These are phyloP conservation scores for Metschnikowia gruessii DNA, from an alignment of 805 yeast species.

Conservation along the genomic window DNA sequence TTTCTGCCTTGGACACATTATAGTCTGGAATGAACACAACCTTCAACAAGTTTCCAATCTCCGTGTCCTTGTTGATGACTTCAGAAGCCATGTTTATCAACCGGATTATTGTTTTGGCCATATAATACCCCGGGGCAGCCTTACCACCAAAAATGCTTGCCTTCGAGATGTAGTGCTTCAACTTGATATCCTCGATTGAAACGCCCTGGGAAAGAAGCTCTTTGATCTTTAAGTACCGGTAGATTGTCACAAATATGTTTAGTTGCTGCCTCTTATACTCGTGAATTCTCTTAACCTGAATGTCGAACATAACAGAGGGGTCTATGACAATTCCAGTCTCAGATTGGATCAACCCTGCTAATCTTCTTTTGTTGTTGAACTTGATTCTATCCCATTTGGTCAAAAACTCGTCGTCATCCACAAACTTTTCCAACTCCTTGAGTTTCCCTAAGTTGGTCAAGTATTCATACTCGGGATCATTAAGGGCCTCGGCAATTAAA, in stretches of 20 bases:
- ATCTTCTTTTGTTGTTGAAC: conserved; percentile 59
- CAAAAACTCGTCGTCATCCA: conserved; percentile 68
- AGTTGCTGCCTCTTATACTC: conserved; percentile 95
- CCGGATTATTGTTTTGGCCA: conserved; percentile 89
- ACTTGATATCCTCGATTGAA: conserved; percentile 47
- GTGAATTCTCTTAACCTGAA: conserved; percentile 93
- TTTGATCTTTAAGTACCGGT: conserved; percentile 77
- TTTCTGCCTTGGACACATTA: conserved; percentile 91
- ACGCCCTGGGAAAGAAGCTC: conserved; percentile 52
- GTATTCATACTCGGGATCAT: conserved; percentile 61
- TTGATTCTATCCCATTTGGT: conserved; percentile 70
- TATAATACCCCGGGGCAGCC: conserved; percentile 96
- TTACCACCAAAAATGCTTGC: conserved; percentile 89
- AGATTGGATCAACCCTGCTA: conserved; percentile 64
- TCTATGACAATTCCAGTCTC: conserved; percentile 66
- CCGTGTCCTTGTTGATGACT: conserved; percentile 75
- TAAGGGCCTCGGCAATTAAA: conserved; percentile 70
- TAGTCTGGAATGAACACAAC: conserved; percentile 90
- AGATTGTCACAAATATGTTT: conserved; percentile 85
- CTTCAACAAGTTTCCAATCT: conserved; percentile 71
- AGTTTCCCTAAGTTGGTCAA: conserved; percentile 65
- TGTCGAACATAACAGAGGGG: conserved; percentile 74
- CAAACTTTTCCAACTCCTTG: conserved; percentile 61
- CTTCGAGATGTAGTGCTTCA: conserved; percentile 65
- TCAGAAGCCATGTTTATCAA: conserved; percentile 77